These are phyloP conservation scores for Naganishia friedmannii DNA, from an alignment of 768 basidiomycete species.

Conservation along the genomic window DNA sequence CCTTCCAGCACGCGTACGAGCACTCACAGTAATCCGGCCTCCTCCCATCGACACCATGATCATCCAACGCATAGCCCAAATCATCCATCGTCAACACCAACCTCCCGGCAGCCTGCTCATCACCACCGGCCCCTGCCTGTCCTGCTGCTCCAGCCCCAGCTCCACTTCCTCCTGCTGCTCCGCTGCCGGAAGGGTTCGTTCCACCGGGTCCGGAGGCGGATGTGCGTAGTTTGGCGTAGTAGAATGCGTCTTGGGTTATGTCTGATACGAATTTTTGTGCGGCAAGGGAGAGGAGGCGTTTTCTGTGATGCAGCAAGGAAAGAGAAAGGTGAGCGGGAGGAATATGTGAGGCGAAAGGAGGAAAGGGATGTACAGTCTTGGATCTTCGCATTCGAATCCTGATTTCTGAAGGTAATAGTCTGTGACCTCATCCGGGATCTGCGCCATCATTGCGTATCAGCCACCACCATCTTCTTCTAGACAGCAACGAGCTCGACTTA, in stretches of 20 bases:
- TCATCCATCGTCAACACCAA: constrained; percentile 98
- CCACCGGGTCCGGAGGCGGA: constrained; percentile 12
- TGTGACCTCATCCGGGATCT: constrained; percentile 97
- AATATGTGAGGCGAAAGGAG: background rate
- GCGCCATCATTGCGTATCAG: constrained; percentile 1
- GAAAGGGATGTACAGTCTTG: constrained; percentile 67
- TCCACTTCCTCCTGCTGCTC: background rate
- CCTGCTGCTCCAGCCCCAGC: constrained; percentile 1
- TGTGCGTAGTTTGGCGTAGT: constrained; percentile 87
- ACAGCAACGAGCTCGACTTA: constrained; percentile 52
- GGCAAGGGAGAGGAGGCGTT: constrained; percentile 87
- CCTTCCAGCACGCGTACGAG: background rate
- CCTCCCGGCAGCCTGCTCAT: constrained; percentile 62
- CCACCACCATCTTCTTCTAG: background rate
- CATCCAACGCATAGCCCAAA: constrained; percentile 82
- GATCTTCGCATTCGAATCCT: constrained; percentile 92
- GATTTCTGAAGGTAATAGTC: constrained; percentile 94
- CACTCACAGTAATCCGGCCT: constrained; percentile 80
- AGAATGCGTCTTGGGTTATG: constrained; percentile 92
- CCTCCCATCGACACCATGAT: constrained; percentile 90
- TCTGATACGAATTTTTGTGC: constrained; percentile 98
- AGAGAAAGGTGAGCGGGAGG: constrained; percentile 18
- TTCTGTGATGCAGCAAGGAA: constrained; percentile 59
- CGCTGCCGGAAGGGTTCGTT: background rate
- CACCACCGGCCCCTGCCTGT: constrained; percentile 2